Evolutionary conservation across 345 rosid species (phyloP).

Genomic region (Rhizophora mangle): DNA sequence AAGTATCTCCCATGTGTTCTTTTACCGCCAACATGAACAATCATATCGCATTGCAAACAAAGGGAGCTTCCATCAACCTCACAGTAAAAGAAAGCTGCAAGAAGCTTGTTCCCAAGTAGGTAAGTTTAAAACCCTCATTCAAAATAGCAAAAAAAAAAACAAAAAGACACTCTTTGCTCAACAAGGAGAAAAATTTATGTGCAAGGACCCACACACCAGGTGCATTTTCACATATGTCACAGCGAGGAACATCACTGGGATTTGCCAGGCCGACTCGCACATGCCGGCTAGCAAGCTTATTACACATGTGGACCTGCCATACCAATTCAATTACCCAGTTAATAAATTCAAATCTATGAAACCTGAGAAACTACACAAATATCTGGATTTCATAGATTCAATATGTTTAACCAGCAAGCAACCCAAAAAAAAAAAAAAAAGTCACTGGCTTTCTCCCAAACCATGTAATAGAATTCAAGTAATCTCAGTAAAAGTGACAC

Average conservation of each 20-base stretch:
- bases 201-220: conserved; percentile 45
- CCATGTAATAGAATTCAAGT: background rate
- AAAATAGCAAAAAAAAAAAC: background rate
- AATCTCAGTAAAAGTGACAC: background rate
- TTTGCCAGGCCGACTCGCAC: conserved; percentile 66
- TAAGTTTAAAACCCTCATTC: background rate
- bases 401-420: background rate
- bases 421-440: background rate
- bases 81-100: conserved; percentile 82
- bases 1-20: conserved; percentile 68
- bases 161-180: background rate
- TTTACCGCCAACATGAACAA: conserved; percentile 82
- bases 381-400: background rate
- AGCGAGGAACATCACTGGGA: conserved; percentile 64
- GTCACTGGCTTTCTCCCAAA: background rate
- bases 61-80: conserved; percentile 81
- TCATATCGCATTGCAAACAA: conserved; percentile 81
- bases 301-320: conserved; percentile 80
- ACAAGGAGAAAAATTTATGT: background rate
- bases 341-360: background rate
- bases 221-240: conserved; percentile 82
- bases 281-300: conserved; percentile 83
- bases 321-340: conserved; percentile 12
- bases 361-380: background rate
- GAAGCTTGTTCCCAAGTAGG: conserved; percentile 16